Base-by-base conservation (phyloP, 2,329 filamentous ascomycete genomes). In the Pestalotiopsis sp. region DNA sequence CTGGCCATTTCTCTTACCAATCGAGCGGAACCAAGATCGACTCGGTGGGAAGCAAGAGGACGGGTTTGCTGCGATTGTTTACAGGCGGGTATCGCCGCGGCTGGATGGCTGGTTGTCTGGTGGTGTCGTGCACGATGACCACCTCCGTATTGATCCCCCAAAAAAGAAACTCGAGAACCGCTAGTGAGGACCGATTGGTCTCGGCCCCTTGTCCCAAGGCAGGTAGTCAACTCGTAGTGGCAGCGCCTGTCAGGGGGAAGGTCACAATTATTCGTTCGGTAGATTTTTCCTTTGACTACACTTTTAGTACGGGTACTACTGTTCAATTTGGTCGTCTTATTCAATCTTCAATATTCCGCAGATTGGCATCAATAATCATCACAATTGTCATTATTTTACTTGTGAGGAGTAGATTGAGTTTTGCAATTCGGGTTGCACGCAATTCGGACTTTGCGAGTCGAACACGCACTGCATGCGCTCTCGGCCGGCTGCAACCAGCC, bases 141-240 rank as follows among this genome's bases (percentile, higher is more conserved):
- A 45, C 45, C 45, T 52, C 45, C 45, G 45, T 52, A 52, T 52
- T 52, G 45, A 52, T 52, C 45, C 27, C 12, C 57, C 23, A 14
- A 59, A 59, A 59, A 36, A 59, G 57, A 59, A 27, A 59, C 57
- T 59, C 27, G 59, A 39, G 59, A 62, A n/a, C 59, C 31, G 59
- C 59, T 39, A 62, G 31, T 39, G 38, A 39, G 38, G 27, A 36
- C 59, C 59, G 59, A 62, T 36, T 62, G 59, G 27, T 38, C 59
- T 38, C 59, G 36, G 59, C 27, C 59, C 59, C 27, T 62, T 36
- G 59, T 36, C 25, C 59, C 14, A 62, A 62, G 25, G 25, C 59
- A 27, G 36, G 59, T 59, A 27, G 23, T 25, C 56, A 59, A 20
- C 13, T 31, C 20, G 56, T 59, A 59, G 27, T 59, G 27, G 59